Conservation (phyloP, 805 yeast species). For the Candida ponderosae region DNA sequence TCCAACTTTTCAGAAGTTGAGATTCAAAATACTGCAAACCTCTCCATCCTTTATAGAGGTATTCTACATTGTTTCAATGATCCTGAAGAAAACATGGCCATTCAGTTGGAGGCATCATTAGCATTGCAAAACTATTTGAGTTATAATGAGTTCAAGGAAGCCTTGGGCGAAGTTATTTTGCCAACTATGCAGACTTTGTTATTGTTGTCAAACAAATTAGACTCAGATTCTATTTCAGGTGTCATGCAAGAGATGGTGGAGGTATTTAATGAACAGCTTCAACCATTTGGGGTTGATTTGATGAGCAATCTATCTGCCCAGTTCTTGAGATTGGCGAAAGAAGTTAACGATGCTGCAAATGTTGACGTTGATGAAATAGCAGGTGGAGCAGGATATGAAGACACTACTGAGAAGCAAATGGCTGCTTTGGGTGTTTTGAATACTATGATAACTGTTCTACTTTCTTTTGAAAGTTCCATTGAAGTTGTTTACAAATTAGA, state of each 20-base stretch:
- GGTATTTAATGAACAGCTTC: constrained; percentile 76
- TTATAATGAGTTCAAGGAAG: constrained; percentile 58
- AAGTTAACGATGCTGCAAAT: constrained; percentile 54
- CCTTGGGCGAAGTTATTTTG: constrained; percentile 60
- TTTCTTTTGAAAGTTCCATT: constrained; percentile 75
- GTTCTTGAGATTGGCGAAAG: constrained; percentile 62
- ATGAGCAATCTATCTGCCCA: constrained; percentile 62
- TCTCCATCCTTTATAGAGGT: constrained; percentile 36
- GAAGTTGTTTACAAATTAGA: constrained; percentile 60
- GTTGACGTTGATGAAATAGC: constrained; percentile 29
- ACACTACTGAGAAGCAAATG: constrained; percentile 60
- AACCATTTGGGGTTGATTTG: constrained; percentile 80
- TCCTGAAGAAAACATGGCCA: constrained; percentile 49
- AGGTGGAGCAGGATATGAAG: constrained; percentile 25
- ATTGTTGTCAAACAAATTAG: constrained; percentile 70
- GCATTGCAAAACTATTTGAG: constrained; percentile 76
- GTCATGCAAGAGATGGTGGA: constrained; percentile 97
- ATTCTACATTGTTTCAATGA: constrained; percentile 33
- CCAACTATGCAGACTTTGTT: constrained; percentile 78
- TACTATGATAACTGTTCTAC: constrained; percentile 73
- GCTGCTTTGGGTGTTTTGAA: constrained; percentile 78
- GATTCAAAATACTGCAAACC: constrained; percentile 31
- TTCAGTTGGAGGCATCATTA: constrained; percentile 75
- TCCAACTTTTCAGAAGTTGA: constrained; percentile 58
- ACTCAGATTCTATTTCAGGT: constrained; percentile 77